A percentile compares a stretch with the other conserved stretches of the same genome.
These are phyloP conservation scores for Brassica cretica DNA, from an alignment of 345 rosid species.

Conservation along the genomic window DNA sequence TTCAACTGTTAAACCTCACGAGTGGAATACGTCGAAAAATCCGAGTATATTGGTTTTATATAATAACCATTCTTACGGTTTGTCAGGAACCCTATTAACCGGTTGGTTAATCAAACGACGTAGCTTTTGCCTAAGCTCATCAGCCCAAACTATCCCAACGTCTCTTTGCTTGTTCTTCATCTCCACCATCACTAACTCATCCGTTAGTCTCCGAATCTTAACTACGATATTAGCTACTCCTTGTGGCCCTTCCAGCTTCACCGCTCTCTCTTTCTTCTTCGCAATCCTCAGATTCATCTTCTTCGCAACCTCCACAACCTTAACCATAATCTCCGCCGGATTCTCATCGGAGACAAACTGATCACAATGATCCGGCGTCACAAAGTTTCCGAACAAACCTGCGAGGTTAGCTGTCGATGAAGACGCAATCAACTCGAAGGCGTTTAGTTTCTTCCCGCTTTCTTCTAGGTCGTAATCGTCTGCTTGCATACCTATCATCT, in stretches of 20 bases:
- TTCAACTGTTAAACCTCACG: conserved; percentile 3
- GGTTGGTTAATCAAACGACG: conserved; percentile 44
- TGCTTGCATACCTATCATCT: conserved; percentile 33
- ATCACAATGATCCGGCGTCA: conserved; percentile 41
- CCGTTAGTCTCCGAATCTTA: conserved; percentile 52
- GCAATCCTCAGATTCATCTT: conserved; percentile 38
- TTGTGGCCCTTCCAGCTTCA: conserved; percentile 53
- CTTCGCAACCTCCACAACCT: conserved; percentile 43
- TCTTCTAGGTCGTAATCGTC: conserved; percentile 50
- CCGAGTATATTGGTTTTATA: conserved; percentile 4
- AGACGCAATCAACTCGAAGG: conserved; percentile 71
- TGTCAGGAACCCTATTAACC: conserved; percentile 28
- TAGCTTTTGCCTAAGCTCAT: conserved; percentile 50
- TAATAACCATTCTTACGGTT: background rate
- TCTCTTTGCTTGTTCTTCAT: conserved; percentile 44
- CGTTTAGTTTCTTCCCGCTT: conserved; percentile 46
- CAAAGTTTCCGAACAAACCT: conserved; percentile 49
- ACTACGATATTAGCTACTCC: conserved; percentile 48
- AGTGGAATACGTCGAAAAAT: background rate
- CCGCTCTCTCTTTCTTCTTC: conserved; percentile 45
- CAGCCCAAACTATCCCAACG: conserved; percentile 49
- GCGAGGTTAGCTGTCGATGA: conserved; percentile 59
- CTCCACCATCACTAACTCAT: conserved; percentile 57
- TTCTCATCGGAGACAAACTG: conserved; percentile 53
- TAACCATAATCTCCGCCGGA: conserved; percentile 45